Conservation (phyloP, 805 yeast genomes). For the Starmera caribaea region DNA sequence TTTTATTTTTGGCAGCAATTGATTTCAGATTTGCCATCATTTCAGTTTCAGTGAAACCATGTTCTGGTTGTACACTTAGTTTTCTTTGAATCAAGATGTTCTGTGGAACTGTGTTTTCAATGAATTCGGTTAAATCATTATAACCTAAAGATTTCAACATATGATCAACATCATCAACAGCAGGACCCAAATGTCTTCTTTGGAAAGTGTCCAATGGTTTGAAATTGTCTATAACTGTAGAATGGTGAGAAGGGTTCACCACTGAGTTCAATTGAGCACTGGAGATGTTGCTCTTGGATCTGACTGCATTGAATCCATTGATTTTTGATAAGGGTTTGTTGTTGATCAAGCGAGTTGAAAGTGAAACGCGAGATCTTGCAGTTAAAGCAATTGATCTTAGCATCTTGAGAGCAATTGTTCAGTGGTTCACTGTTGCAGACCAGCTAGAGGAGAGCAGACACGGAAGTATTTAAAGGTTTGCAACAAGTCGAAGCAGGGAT, state of each 20-base stretch:
- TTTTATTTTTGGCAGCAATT: slow-evolving; percentile 68
- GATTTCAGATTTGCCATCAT: slow-evolving; percentile 58
- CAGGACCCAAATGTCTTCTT: slow-evolving; percentile 86
- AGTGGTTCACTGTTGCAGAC: too few species aligned
- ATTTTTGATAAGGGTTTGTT: too few species aligned
- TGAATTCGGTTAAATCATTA: slow-evolving; percentile 58
- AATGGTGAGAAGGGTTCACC: slow-evolving; percentile 29
- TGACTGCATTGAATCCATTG: neutral
- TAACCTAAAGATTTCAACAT: slow-evolving; percentile 67
- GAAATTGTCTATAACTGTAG: slow-evolving; percentile 8
- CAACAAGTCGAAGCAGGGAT: too few species aligned
- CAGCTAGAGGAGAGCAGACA: too few species aligned
- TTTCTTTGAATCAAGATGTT: slow-evolving; percentile 63
- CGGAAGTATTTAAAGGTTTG: too few species aligned
- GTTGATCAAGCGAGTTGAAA: too few species aligned
- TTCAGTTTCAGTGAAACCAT: slow-evolving; percentile 77
- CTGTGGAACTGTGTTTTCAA: slow-evolving; percentile 65
- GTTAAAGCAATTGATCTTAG: too few species aligned
- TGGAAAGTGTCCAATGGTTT: slow-evolving; percentile 69
- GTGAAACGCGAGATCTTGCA: too few species aligned
- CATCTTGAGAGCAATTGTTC: too few species aligned
- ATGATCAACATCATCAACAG: slow-evolving; percentile 44
- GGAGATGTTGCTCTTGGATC: slow-evolving; percentile 40
- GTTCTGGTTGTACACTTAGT: slow-evolving; percentile 52
- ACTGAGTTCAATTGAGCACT: slow-evolving; percentile 39